Evolutionary conservation across 2,329 filamentous ascomycete genomes (phyloP).

Genomic region (Lojkania enalia): DNA sequence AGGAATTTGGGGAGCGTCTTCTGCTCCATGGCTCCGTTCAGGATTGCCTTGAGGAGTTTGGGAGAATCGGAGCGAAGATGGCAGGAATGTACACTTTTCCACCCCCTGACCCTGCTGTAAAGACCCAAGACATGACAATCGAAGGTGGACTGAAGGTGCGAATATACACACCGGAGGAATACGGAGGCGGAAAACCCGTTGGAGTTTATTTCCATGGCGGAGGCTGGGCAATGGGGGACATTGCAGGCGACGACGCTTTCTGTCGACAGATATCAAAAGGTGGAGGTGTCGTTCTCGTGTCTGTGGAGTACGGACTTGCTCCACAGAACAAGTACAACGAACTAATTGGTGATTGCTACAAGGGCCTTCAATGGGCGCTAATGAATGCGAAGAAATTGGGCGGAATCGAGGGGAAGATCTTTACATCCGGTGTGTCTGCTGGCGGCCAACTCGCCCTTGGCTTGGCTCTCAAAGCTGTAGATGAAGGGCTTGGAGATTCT

Average conservation of each 20-base stretch:
- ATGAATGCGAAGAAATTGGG: conserved; percentile 28
- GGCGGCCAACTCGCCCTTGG: conserved; percentile 45
- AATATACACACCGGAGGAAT: conserved; percentile 40
- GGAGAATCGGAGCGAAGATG: conserved; percentile 21
- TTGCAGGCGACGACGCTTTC: conserved; percentile 38
- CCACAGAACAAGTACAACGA: conserved; percentile 39
- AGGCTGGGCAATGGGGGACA: conserved; percentile 44
- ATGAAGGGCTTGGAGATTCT: conserved; percentile 36
- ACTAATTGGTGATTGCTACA: conserved; percentile 42
- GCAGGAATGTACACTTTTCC: conserved; percentile 33
- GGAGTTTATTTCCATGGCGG: conserved; percentile 44
- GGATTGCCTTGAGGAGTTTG: conserved; percentile 24
- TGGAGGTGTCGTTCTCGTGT: conserved; percentile 36
- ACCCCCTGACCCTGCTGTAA: conserved; percentile 35
- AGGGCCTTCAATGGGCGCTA: conserved; percentile 38
- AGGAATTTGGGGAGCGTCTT: conserved; percentile 34
- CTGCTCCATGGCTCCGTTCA: conserved; percentile 27
- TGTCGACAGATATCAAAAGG: conserved; percentile 31
- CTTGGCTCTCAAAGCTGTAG: conserved; percentile 43
- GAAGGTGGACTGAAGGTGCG: conserved; percentile 33
- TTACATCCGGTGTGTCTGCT: conserved; percentile 45
- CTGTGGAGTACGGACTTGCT: conserved; percentile 42
- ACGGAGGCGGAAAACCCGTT: conserved; percentile 34
- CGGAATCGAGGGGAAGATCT: conserved; percentile 32
- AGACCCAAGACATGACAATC: conserved; percentile 34